Conservation (phyloP, 768 basidiomycete species). For the Hypholoma fasciculare region DNA sequence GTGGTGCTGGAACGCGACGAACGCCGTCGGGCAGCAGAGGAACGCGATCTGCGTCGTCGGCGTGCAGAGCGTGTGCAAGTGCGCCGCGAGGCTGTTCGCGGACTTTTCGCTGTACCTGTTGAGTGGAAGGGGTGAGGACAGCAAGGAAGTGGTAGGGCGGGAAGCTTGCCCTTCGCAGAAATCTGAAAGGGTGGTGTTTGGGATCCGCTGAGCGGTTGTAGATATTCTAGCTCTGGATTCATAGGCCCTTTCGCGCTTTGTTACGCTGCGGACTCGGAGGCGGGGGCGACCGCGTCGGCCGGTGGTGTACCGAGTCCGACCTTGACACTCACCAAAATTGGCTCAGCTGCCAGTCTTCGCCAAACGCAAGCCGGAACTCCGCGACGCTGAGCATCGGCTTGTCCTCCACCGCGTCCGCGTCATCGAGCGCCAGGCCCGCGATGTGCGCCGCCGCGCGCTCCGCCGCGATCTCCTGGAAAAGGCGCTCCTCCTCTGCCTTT, state of each 20-base stretch:
- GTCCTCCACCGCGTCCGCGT: constrained; percentile 22
- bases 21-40: constrained; percentile 46
- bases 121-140: constrained; percentile 3
- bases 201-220: background rate
- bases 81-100: constrained; percentile 35
- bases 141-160: constrained; percentile 12
- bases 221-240: background rate
- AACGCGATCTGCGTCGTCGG: constrained; percentile 38
- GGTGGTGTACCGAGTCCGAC: background rate
- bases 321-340: constrained; percentile 46
- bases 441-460: constrained; percentile 34
- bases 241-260: too few species aligned
- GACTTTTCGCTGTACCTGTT: constrained; percentile 28
- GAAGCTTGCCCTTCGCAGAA: constrained; percentile 13
- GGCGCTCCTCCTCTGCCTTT: constrained; percentile 43
- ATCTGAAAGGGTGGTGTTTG: background rate
- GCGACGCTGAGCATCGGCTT: constrained; percentile 43
- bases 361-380: constrained; percentile 42
- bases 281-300: background rate
- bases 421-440: constrained; percentile 29
- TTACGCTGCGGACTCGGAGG: background rate
- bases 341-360: constrained; percentile 52
- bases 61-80: constrained; percentile 31
- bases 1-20: constrained; percentile 46
- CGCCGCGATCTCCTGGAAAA: constrained; percentile 38